Conservation (phyloP, 148 eudicot genomes). For the Camellia lanceoleosa region DNA sequence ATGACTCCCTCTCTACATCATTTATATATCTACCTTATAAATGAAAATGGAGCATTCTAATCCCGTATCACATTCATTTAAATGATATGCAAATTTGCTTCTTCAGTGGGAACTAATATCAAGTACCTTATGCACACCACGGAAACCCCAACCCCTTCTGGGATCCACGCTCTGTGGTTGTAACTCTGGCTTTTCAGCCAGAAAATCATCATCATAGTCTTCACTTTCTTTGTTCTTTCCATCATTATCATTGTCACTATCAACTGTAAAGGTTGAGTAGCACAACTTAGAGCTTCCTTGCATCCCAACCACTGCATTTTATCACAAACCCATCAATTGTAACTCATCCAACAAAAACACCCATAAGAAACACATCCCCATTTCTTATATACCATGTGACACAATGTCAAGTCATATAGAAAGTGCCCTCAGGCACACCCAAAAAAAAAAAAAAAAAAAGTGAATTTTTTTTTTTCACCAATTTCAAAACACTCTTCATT, state of each 20-base stretch:
- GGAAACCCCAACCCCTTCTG: constrained; percentile 70
- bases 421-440: constrained; percentile 16
- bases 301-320: constrained; percentile 41
- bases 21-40: background rate
- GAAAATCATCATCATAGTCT: constrained; percentile 37
- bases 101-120: background rate
- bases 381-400: background rate
- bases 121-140: constrained; percentile 94
- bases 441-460: too few relatives aligned
- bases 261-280: constrained; percentile 50
- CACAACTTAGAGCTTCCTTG: constrained; percentile 48
- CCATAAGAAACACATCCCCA: background rate
- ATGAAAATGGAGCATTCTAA: background rate
- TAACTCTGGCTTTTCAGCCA: constrained; percentile 44
- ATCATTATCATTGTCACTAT: constrained; percentile 34
- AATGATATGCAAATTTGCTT: background rate
- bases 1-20: background rate
- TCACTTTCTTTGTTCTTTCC: constrained; percentile 23
- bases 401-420: background rate
- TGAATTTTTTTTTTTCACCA: too few relatives aligned
- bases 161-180: constrained; percentile 79
- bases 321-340: background rate
- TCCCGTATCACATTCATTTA: background rate
- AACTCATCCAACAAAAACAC: constrained; percentile 9
- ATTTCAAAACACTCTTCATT: too few relatives aligned